A percentile compares a stretch with the other conserved stretches of the same genome.
phyloP scores from a whole-genome alignment of 257 asterid genomes.

The Phtheirospermum japonicum region DNA sequence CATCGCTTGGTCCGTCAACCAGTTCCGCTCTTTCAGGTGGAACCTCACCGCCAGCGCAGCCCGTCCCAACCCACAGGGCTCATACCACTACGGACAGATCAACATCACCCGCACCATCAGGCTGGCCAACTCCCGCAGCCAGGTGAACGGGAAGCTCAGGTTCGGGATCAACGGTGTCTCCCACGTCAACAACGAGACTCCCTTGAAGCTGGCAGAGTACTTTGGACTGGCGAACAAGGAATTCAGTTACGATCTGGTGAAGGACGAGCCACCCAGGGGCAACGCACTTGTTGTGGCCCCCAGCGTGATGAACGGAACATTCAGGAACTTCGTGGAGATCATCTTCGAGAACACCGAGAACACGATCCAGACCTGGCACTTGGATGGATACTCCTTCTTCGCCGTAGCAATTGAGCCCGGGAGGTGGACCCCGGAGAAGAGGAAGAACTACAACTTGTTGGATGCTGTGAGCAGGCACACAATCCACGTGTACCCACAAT shows the following conservation, averaged over 20 bases:
- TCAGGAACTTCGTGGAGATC: constrained; percentile 45
- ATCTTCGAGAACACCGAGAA: constrained; percentile 49
- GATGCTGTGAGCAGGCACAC: constrained; percentile 56
- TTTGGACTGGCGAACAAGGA: constrained; percentile 35
- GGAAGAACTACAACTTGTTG: constrained; percentile 50
- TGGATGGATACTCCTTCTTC: constrained; percentile 60
- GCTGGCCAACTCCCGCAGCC: constrained; percentile 31
- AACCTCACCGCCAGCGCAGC: constrained; percentile 58
- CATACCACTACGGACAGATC: constrained; percentile 55
- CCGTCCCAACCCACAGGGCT: constrained; percentile 63
- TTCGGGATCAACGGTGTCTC: constrained; percentile 49
- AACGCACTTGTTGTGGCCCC: constrained; percentile 26
- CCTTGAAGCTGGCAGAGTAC: constrained; percentile 56
- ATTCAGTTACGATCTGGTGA: constrained; percentile 38
- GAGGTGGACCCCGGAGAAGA: constrained; percentile 51
- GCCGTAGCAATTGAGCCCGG: constrained; percentile 57
- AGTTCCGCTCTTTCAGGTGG: constrained; percentile 62
- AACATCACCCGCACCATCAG: constrained; percentile 61
- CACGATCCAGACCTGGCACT: constrained; percentile 49
- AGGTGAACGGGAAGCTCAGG: constrained; percentile 44
- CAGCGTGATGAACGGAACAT: constrained; percentile 44
- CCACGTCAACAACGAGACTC: constrained; percentile 45
- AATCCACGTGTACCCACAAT: constrained; percentile 49
- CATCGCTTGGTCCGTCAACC: constrained; percentile 54
- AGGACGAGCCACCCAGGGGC: constrained; percentile 40